phyloP scores from a whole-genome alignment of 257 asterid species.

The Solanum pimpinellifolium region DNA sequence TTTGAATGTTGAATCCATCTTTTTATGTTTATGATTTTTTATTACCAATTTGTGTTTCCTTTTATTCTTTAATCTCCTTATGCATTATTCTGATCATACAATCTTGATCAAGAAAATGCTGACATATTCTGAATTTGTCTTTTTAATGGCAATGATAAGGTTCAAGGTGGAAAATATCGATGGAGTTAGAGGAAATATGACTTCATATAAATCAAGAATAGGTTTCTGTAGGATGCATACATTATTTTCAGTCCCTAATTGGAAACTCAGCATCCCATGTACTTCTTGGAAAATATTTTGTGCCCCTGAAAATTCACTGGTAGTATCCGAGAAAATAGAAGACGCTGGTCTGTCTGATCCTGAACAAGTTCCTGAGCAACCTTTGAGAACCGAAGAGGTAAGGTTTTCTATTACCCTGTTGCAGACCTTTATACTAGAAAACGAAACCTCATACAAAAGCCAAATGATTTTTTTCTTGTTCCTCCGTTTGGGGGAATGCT shows the following conservation, averaged over 20 bases:
- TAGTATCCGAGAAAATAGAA: slow-evolving; percentile 19
- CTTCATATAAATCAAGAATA: slow-evolving; percentile 10
- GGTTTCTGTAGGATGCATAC: slow-evolving; percentile 5
- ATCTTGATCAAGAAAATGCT: slow-evolving; percentile 1
- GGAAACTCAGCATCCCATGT: slow-evolving; percentile 4
- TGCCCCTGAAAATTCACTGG: slow-evolving; percentile 33
- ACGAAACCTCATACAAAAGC: not conserved
- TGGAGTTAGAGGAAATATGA: slow-evolving; percentile 9
- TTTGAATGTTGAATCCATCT: not conserved
- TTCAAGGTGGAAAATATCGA: slow-evolving; percentile 8
- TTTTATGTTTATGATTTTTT: not conserved
- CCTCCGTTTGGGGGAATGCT: not conserved
- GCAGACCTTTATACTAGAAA: not conserved
- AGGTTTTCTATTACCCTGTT: not conserved
- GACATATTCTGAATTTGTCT: not conserved
- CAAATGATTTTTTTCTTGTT: not conserved
- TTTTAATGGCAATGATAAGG: slow-evolving; percentile 20
- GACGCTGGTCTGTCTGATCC: slow-evolving; percentile 14
- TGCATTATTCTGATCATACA: not conserved
- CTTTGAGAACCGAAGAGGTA: slow-evolving; percentile 53
- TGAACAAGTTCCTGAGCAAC: slow-evolving; percentile 14
- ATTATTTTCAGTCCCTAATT: slow-evolving; percentile 12
- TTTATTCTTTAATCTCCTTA: not conserved
- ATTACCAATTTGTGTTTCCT: no score
- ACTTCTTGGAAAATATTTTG: slow-evolving; percentile 28